phyloP scores from a whole-genome alignment of 2,329 filamentous ascomycete genomes.

The Paraconiothyrium brasiliense region DNA sequence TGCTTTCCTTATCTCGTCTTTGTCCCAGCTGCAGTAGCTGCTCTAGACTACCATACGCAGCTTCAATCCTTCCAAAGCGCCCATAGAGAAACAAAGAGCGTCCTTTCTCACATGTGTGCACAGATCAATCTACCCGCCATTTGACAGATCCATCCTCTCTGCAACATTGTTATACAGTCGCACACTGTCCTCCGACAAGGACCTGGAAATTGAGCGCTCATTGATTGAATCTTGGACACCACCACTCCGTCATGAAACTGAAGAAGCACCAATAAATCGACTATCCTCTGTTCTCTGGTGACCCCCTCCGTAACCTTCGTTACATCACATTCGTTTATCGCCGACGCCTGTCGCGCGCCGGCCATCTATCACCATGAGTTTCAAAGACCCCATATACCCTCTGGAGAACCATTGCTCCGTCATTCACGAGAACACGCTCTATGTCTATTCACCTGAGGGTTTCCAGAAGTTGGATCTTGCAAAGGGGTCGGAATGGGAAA shows the following conservation, averaged over 20 bases:
- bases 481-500: slow-evolving; percentile 76
- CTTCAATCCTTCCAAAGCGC: background rate
- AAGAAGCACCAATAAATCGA: slow-evolving; percentile 33
- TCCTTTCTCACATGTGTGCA: background rate
- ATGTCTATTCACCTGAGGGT: slow-evolving; percentile 78
- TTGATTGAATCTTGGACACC: background rate
- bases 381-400: slow-evolving; percentile 74
- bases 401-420: slow-evolving; percentile 83
- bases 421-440: slow-evolving; percentile 82
- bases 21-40: background rate
- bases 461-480: slow-evolving; percentile 78
- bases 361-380: slow-evolving; percentile 65
- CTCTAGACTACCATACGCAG: background rate
- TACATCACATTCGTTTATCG: slow-evolving; percentile 27
- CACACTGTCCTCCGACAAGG: background rate
- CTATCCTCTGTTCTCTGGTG: slow-evolving; percentile 30
- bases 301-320: slow-evolving; percentile 28
- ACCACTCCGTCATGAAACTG: slow-evolving; percentile 42
- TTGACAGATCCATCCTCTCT: background rate
- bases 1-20: slow-evolving; percentile 2
- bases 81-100: background rate
- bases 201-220: background rate
- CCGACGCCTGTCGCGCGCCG: slow-evolving; percentile 20
- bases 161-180: background rate
- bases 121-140: background rate